A percentile compares a stretch with the other conserved stretches of the same genome.
These are phyloP conservation scores for Clarireedia sp. DNA, from an alignment of 2,329 filamentous ascomycete genomes.

Conservation along the genomic window DNA sequence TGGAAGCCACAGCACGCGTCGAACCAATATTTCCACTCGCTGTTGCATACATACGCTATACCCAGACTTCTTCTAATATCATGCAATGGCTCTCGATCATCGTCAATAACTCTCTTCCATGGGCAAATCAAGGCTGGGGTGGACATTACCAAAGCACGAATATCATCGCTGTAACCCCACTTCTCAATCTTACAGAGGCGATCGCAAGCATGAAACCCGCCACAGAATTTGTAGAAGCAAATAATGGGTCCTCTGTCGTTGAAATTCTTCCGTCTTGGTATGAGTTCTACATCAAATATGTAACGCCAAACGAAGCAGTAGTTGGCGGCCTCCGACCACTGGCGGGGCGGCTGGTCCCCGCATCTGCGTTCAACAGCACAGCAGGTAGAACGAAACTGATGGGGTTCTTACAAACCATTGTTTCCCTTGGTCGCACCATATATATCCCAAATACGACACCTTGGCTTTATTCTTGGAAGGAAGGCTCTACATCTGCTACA, in stretches of 20 bases:
- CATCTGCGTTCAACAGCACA: slow-evolving; percentile 8
- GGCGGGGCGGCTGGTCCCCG: slow-evolving; percentile 9
- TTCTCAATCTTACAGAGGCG: slow-evolving; percentile 14
- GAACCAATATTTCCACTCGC: slow-evolving; percentile 11
- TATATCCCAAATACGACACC: slow-evolving; percentile 15
- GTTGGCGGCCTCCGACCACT: slow-evolving; percentile 9
- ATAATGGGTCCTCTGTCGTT: slow-evolving; percentile 8
- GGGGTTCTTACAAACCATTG: slow-evolving; percentile 7
- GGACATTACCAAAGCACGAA: slow-evolving; percentile 11
- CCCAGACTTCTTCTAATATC: slow-evolving; percentile 5
- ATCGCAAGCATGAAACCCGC: slow-evolving; percentile 11
- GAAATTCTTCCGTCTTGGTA: slow-evolving; percentile 13
- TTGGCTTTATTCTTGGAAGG: slow-evolving; percentile 10
- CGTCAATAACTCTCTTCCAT: slow-evolving; percentile 13
- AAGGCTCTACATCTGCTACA: slow-evolving; percentile 15
- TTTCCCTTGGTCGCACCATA: slow-evolving; percentile 7
- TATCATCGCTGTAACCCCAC: slow-evolving; percentile 14
- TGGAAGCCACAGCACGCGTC: slow-evolving; percentile 15
- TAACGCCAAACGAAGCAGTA: slow-evolving; percentile 7
- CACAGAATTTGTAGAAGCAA: slow-evolving; percentile 6
- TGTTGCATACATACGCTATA: slow-evolving; percentile 13
- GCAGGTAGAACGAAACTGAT: slow-evolving; percentile 8
- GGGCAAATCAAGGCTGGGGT: slow-evolving; percentile 18
- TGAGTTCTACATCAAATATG: slow-evolving; percentile 13
- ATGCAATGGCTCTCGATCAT: slow-evolving; percentile 11